Evolutionary conservation across 2,329 filamentous ascomycete species (phyloP), one percentile per base, ranked within the genome.

Genomic region (Fusarium pseudonygamai): DNA sequence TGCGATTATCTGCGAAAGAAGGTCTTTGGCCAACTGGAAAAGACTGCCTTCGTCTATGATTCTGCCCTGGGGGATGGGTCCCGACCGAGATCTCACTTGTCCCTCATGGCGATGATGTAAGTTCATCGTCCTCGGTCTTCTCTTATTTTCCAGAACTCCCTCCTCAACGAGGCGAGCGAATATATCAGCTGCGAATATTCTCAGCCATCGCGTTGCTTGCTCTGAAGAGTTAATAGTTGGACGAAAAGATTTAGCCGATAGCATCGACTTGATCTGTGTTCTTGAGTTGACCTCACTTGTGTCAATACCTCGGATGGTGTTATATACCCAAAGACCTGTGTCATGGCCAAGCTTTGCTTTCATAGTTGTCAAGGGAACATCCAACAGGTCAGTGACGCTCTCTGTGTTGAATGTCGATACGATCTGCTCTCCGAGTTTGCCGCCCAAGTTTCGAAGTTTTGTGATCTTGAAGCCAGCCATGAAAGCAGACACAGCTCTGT

Each of bases 221-320:
- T 96, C 94, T 24, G 89, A 84, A 5, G 87, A 92, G 75, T 91
- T 93, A 79, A 98, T 96, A 63, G 88, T 90, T 0, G 96, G 96
- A 32, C 93, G 88, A 78, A 99, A 99, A 0, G 95, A 97, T 80
- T 99, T 99, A 26, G 96, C 95, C 4, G 95, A 98, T 20, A 98
- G 86, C 95, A 99, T 98, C 22, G 93, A 96, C 81, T 98, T 98
- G 84, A 98, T 97, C 78, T 96, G 93, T 3, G 95, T 97, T 58
- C 96, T 88, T 34, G 94, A 89, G 78, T 94, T 98, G 74, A 99
- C 94, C 81, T 98, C 95, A 77, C 93, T 96, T 56, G 86, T 85
- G 80, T 99, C 96, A 69, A 95, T 90, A 3, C 96, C 96, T 16
- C 96, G 90, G 60, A 98, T 92, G 16, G 92, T 93, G 61, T 92